A percentile compares a stretch with the other conserved stretches of the same genome.
Evolutionary conservation across 1,284 basidiomycete genomes (phyloP).

Genomic region (Termitomyces sp.): DNA sequence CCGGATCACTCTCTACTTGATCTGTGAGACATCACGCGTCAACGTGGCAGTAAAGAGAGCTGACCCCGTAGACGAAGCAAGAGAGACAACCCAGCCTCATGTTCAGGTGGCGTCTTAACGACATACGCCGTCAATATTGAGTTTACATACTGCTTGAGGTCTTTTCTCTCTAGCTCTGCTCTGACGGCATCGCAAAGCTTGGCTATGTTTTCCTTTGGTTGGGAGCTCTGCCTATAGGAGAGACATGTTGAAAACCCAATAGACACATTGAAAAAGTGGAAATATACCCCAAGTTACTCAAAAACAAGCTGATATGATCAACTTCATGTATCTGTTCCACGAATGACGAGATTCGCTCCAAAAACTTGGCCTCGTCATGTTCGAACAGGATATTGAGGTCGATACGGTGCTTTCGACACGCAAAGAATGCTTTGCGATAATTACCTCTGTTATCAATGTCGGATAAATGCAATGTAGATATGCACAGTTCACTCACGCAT

Average conservation of each 20-base stretch:
- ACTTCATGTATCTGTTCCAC: slow-evolving; percentile 85
- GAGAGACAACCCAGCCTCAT: slow-evolving; percentile 79
- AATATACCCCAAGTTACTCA: slow-evolving; percentile 78
- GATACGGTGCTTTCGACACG: slow-evolving; percentile 91
- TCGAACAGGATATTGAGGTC: slow-evolving; percentile 89
- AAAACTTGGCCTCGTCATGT: slow-evolving; percentile 68
- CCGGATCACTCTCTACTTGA: slow-evolving; percentile 60
- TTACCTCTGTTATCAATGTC: slow-evolving; percentile 37
- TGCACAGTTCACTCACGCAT: slow-evolving; percentile 46
- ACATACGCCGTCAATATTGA: slow-evolving; percentile 91
- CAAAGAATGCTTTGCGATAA: slow-evolving; percentile 84
- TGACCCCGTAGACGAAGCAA: slow-evolving; percentile 74
- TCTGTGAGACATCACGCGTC: not conserved
- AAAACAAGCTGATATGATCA: slow-evolving; percentile 91
- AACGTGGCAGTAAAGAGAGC: not conserved
- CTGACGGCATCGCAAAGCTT: slow-evolving; percentile 80
- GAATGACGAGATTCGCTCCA: slow-evolving; percentile 59
- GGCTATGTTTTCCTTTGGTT: slow-evolving; percentile 55
- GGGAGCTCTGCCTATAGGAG: slow-evolving; percentile 47
- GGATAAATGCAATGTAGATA: not conserved
- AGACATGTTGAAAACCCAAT: not conserved
- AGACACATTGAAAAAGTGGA: not conserved
- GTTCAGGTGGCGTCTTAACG: slow-evolving; percentile 88
- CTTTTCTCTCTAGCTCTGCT: slow-evolving; percentile 63
- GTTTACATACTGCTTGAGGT: slow-evolving; percentile 81